phyloP scores from a whole-genome alignment of 352 stramenopile genomes.

The Pseudoperonospora humuli region DNA sequence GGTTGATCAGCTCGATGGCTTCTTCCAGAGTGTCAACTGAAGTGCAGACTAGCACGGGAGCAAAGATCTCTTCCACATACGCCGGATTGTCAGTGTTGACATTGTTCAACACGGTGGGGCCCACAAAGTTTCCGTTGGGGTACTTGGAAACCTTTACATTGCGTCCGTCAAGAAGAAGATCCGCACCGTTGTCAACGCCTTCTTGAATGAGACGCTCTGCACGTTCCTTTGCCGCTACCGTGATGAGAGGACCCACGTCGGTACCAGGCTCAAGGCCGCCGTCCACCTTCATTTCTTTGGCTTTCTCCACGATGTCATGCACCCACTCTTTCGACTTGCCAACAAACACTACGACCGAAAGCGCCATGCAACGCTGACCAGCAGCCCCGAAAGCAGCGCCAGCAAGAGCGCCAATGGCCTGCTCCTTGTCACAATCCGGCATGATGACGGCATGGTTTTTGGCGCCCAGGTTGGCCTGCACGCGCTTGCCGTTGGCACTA shows the following conservation, averaged over 20 bases:
- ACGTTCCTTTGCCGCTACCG: slow-evolving; percentile 76
- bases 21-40: slow-evolving; percentile 92
- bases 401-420: slow-evolving; percentile 78
- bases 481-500: slow-evolving; percentile 88
- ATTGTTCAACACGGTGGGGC: slow-evolving; percentile 89
- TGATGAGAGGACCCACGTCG: slow-evolving; percentile 88
- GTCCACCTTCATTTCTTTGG: slow-evolving; percentile 89
- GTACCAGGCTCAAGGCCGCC: slow-evolving; percentile 65
- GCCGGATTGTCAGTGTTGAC: slow-evolving; percentile 78
- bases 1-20: slow-evolving; percentile 93
- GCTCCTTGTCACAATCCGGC: slow-evolving; percentile 90
- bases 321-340: slow-evolving; percentile 91
- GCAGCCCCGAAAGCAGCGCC: slow-evolving; percentile 94
- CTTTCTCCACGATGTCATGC: slow-evolving; percentile 86
- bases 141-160: slow-evolving; percentile 86
- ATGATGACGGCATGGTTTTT: slow-evolving; percentile 98
- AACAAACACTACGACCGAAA: slow-evolving; percentile 94
- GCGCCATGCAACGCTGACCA: slow-evolving; percentile 96
- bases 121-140: slow-evolving; percentile 94
- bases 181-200: slow-evolving; percentile 86
- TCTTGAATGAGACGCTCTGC: slow-evolving; percentile 86
- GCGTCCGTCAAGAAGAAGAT: slow-evolving; percentile 89
- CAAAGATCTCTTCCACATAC: slow-evolving; percentile 96
- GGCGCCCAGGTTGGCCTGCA: slow-evolving; percentile 94
- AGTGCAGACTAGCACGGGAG: slow-evolving; percentile 90